Evolutionary conservation across 768 basidiomycete species (phyloP), one percentile per base, ranked within the genome.

Genomic region (Neoboletus brunneissimus): DNA sequence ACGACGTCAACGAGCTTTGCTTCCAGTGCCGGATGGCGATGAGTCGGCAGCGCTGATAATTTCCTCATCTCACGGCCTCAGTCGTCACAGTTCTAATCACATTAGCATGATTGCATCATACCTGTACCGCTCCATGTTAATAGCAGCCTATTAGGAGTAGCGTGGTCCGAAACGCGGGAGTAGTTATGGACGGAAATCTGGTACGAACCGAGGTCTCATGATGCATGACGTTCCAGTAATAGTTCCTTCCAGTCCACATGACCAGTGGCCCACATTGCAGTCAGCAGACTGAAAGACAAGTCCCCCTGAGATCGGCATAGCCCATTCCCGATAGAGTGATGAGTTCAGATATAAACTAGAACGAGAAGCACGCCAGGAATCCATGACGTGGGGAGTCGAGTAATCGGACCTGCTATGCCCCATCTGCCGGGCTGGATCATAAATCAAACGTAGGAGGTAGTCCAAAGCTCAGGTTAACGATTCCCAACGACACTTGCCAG

Each of bases 1-100:
- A 90, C 72, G 76, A 75, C 41, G 86, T 89, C 62, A 80, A 89
- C 64, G 86, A 89, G 51, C 85, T 76, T 56, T 91, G 88, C 68
- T 84, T 80, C 63, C 80, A 82, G 45, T 91, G 88, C 69, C 81
- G 84, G 37, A 80, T 84, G 54, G 86, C 87, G 11, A 77, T 76
- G 43, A 74, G 72, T 29, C 74, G 73, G 18, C 68, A 65, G 47
- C 66, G 51, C 23, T 59, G 55, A 71, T 48, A 35, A 51, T 41
- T 16, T 13, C 25, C 23, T 53, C 55, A 32, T 38, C 20, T 50
- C 41, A 31, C 37, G 35, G 32, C 54, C 50, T 48, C 43, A 51
- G 43, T 58, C 38, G 20, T 50, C 56, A 43, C 22, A 11, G 11
- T 42, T 5, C 34, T 48, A 40, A 51, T 47, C 32, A 41, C 51